These are phyloP conservation scores for Aspergillus carbonarius DNA, from an alignment of 2,329 filamentous ascomycete species.

Conservation along the genomic window DNA sequence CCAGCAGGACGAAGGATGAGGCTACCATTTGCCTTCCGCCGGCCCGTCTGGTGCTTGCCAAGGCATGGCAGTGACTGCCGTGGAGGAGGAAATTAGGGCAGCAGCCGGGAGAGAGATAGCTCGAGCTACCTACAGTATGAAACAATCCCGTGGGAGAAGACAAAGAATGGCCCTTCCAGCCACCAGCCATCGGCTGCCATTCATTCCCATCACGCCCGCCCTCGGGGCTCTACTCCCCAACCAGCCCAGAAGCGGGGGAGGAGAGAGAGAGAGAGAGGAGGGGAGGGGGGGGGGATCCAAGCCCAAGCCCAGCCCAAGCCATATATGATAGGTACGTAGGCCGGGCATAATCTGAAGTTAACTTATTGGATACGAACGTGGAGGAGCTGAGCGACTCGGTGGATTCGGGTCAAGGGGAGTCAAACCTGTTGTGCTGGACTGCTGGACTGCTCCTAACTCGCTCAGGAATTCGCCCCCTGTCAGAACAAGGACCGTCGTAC, in stretches of 20 bases:
- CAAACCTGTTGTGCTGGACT: slow-evolving; percentile 20
- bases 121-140: slow-evolving; percentile 2
- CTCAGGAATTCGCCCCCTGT: slow-evolving; percentile 22
- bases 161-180: background rate
- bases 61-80: slow-evolving; percentile 18
- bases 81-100: slow-evolving; percentile 16
- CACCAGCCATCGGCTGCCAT: background rate
- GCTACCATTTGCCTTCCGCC: slow-evolving; percentile 17
- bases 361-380: slow-evolving; percentile 25
- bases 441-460: slow-evolving; percentile 20
- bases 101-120: background rate
- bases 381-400: slow-evolving; percentile 16
- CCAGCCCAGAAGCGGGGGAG: slow-evolving; percentile 14
- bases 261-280: too few species aligned
- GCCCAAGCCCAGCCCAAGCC: slow-evolving; percentile 10
- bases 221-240: slow-evolving; percentile 6
- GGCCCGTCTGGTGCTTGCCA: slow-evolving; percentile 21
- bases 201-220: background rate
- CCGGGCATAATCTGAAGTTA: slow-evolving; percentile 19
- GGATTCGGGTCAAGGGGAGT: slow-evolving; percentile 22
- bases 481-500: slow-evolving; percentile 21
- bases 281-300: slow-evolving; percentile 21
- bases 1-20: slow-evolving; percentile 15
- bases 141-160: slow-evolving; percentile 1
- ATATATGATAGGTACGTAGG: slow-evolving; percentile 10